Evolutionary conservation across 2,329 filamentous ascomycete genomes (phyloP), one percentile per base, ranked within the genome.

Genomic region (Thermoascus crustaceus): DNA sequence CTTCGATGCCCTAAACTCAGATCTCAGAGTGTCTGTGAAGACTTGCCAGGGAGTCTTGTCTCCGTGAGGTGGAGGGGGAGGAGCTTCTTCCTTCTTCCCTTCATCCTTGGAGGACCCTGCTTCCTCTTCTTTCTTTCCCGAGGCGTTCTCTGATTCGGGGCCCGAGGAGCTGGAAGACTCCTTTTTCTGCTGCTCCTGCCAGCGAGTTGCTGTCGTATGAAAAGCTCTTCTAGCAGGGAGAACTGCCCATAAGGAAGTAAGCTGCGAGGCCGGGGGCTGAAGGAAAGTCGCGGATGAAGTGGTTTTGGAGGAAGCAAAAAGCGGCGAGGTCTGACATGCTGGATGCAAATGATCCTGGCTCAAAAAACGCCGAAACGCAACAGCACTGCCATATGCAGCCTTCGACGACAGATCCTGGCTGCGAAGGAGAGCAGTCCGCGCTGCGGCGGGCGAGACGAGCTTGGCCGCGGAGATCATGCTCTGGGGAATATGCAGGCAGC

Each of bases 1-100:
- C 58, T 96, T 94, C 10, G 88, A 96, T 34, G 86, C 84, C 63
- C 95, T 87, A 67, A 98, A 94, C 64, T 98, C 91, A 38, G 73
- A 75, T 60, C 85, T 78, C 64, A 98, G 77, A n/a, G 91, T 98
- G 57, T 98, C 91, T 55, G 85, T 85, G 68, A 98, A 98, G 20
- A 98, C 91, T 60, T 96, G 86, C 88, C 91, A 96, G 35, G 91
- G 91, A 3, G 89, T 91, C 72, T 98, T 98, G 68, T 94, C 87
- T 42, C 91, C 91, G 56, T 98, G 91, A 13, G 88, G 89, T n/a
- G 91, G 89, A 9, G 88, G 89, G 14, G 89, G 85, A 8, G 88
- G 81, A 18, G 76, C 63, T 23, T 69, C 66, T 42, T 86, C 77
- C 50, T 85, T 76, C 51, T 76, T 68, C 38, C 72, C 66, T 33